phyloP scores from a whole-genome alignment of 78 protist genomes.

The Dictyostelium discoideum region DNA sequence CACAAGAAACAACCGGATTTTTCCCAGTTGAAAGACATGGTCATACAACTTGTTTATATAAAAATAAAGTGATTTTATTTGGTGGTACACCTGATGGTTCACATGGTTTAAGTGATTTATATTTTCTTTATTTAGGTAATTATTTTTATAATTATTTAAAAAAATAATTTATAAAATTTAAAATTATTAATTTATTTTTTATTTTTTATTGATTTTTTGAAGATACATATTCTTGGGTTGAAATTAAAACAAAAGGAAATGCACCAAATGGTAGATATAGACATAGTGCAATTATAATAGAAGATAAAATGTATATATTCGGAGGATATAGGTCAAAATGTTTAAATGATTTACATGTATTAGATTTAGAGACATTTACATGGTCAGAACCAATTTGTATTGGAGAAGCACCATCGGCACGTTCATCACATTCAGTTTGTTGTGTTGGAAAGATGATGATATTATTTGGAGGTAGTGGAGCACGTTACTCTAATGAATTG shows the following conservation, averaged over 20 bases:
- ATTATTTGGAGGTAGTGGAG: constrained; percentile 76
- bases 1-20: background rate
- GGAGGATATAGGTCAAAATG: constrained; percentile 73
- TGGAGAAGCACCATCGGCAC: constrained; percentile 69
- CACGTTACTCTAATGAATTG: constrained; percentile 65
- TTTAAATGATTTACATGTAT: constrained; percentile 59
- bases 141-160: too few relatives aligned
- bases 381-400: constrained; percentile 58
- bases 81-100: constrained; percentile 81
- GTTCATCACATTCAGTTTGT: constrained; percentile 75
- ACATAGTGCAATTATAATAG: constrained; percentile 63
- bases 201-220: background rate
- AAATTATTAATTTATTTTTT: background rate
- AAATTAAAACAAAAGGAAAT: constrained; percentile 58
- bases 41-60: constrained; percentile 61
- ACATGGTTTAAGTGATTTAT: constrained; percentile 53
- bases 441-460: constrained; percentile 67
- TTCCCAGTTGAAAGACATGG: constrained; percentile 69
- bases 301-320: constrained; percentile 69
- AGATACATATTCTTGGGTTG: constrained; percentile 60
- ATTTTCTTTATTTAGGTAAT: constrained; percentile 39
- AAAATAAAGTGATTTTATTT: constrained; percentile 46
- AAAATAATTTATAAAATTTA: background rate
- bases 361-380: constrained; percentile 38
- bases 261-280: constrained; percentile 66